These are phyloP conservation scores for Entamoeba moshkovskii DNA, from an alignment of 208 protist species.

Conservation along the genomic window DNA sequence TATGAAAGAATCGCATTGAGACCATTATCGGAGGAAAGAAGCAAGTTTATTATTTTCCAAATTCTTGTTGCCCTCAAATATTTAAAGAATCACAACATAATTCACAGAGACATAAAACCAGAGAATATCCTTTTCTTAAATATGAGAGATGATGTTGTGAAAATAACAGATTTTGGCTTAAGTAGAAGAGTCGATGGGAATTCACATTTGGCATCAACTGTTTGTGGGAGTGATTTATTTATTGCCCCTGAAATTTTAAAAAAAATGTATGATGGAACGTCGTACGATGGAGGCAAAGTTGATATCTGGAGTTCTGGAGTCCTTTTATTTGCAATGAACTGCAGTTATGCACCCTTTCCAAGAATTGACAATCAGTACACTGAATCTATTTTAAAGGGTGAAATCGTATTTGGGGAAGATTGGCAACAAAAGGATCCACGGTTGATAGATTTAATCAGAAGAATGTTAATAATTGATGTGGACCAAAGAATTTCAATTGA, in stretches of 20 bases:
- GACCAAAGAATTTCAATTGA: not conserved
- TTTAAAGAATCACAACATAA: not conserved
- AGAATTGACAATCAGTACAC: not conserved
- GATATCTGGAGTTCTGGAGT: not conserved
- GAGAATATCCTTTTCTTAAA: not conserved
- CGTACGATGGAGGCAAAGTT: not conserved
- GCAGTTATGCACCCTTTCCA: not conserved
- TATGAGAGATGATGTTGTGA: not conserved
- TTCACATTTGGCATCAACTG: not conserved
- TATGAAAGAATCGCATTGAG: not conserved
- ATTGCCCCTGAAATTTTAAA: not conserved
- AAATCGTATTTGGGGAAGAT: not conserved
- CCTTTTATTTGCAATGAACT: not conserved
- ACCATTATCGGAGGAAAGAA: not conserved
- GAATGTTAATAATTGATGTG: not conserved
- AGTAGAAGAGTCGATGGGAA: not conserved
- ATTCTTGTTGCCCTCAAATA: not conserved
- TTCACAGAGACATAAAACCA: not conserved
- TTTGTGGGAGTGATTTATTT: not conserved
- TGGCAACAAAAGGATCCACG: not conserved
- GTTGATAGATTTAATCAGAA: not conserved
- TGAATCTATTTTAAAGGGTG: not conserved
- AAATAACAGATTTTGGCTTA: not conserved
- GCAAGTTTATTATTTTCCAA: not conserved
- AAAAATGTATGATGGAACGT: not conserved